Evolutionary conservation across 2,329 filamentous ascomycete species (phyloP).

Genomic region (Hymenoscyphus repandus): DNA sequence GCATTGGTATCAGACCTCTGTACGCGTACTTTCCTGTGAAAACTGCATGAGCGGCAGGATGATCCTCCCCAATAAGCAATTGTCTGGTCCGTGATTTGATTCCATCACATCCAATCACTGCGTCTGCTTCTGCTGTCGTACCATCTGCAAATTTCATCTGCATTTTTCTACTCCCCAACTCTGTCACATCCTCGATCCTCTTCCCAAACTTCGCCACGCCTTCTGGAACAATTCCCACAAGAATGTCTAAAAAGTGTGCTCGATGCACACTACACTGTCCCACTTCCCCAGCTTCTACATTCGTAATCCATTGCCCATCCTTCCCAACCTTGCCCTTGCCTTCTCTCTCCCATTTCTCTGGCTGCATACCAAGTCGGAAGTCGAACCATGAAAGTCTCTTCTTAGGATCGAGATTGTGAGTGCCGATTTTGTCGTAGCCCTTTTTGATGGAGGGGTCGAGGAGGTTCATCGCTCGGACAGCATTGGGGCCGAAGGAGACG

Average conservation of each 20-base stretch:
- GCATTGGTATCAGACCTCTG: conserved; percentile 56
- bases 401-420: conserved; percentile 20
- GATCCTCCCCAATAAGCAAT: conserved; percentile 42
- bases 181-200: conserved; percentile 30
- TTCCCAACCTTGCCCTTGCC: conserved; percentile 13
- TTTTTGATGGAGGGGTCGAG: conserved; percentile 26
- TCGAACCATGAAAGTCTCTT: conserved; percentile 28
- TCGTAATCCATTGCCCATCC: conserved; percentile 16
- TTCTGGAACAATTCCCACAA: conserved; percentile 35
- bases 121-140: conserved; percentile 36
- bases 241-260: conserved; percentile 29
- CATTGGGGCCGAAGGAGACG: conserved; percentile 29
- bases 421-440: conserved; percentile 23
- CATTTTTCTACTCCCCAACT: conserved; percentile 23
- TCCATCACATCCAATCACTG: conserved; percentile 58
- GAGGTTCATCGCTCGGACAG: conserved; percentile 26
- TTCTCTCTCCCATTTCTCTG: conserved; percentile 17
- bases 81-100: conserved; percentile 53
- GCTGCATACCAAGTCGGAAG: conserved; percentile 23
- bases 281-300: conserved; percentile 17
- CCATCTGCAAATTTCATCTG: conserved; percentile 41
- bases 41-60: conserved; percentile 20
- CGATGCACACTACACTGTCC: conserved; percentile 28
- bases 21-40: conserved; percentile 59
- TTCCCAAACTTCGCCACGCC: conserved; percentile 33